Base-by-base conservation (phyloP, 2,329 filamentous ascomycete species). In the Cladorrhinum sp. region DNA sequence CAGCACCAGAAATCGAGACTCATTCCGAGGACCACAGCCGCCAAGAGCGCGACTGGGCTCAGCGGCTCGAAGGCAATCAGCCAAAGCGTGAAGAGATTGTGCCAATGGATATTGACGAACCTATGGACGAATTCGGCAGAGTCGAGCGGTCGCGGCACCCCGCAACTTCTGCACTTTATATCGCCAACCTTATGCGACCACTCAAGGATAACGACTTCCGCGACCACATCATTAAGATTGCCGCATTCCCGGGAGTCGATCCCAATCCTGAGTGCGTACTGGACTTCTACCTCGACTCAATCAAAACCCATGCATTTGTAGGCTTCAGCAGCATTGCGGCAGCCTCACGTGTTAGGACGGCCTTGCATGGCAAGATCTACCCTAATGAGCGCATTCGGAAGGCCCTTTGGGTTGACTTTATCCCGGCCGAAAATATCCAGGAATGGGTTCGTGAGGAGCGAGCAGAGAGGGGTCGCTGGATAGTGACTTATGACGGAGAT, bases 111-210 rank as follows among this genome's bases (percentile, higher is more conserved):
- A 18, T 49, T 13, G 36, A 45, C 36, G 50, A 54, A 24, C 50
- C 57, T 10, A 13, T 59, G 55, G 36, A 56, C 24, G 53, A 56
- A 23, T 56, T 49, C 49, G 53, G 53, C 2, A 36, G 38, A 56
- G 74, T 80, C 25, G 74, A 74, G 23, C 86, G 88, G 6, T 82
- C 90, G 0, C 75, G 87, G 36, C 90, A 95, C 72, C 83, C 85
- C 22, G 86, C 89, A 4, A 93, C 92, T 2, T 76, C 85, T 29
- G 88, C 91, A 16, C 78, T 98, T 51, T 98, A 97, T 76, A 95
- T 98, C 67, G 88, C 88, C 73, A 89, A 96, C 69, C 85, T 98
- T 58, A 93, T 96, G 85, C 88, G 93, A 51, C 93, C 95, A 9
- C 79, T 98, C 22, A 89, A 91, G 61, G 83, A 86, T 0, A 77